These are phyloP conservation scores for Sphenostylis stenocarpa DNA, from an alignment of 306 rosid species.

Conservation along the genomic window DNA sequence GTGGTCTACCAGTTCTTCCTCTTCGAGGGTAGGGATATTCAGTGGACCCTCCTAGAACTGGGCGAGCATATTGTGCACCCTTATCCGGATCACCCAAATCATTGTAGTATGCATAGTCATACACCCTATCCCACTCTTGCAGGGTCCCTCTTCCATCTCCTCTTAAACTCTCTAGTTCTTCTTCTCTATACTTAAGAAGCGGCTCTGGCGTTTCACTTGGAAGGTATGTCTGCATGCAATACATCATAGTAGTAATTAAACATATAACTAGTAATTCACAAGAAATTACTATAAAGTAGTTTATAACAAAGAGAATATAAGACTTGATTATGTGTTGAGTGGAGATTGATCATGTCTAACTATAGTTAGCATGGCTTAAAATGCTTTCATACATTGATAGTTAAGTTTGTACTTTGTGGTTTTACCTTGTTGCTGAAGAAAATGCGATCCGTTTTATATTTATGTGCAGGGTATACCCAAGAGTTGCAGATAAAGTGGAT, in stretches of 20 bases:
- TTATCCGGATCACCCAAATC: conserved; percentile 64
- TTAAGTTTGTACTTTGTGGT: not conserved
- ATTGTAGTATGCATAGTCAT: conserved; percentile 77
- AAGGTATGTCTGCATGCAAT: conserved; percentile 56
- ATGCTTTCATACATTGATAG: not conserved
- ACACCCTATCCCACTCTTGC: conserved; percentile 75
- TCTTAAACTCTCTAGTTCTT: conserved; percentile 65
- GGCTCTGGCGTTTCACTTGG: conserved; percentile 68
- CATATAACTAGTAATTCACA: not conserved
- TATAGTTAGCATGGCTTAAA: not conserved
- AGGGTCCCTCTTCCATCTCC: conserved; percentile 63
- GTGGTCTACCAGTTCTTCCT: conserved; percentile 74
- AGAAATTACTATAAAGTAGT: not conserved
- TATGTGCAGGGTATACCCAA: conserved; percentile 71
- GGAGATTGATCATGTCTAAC: too few relatives aligned
- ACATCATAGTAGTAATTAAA: not conserved
- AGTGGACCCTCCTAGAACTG: conserved; percentile 76
- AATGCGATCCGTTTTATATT: conserved; percentile 60
- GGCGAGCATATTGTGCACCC: conserved; percentile 53
- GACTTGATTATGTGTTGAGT: too few relatives aligned
- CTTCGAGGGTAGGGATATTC: conserved; percentile 84
- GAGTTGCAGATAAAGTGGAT: conserved; percentile 84
- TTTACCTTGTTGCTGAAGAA: conserved; percentile 80
- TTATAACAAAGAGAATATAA: too few relatives aligned
- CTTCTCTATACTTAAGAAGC: conserved; percentile 62